Evolutionary conservation across 108 stramenopile genomes (phyloP).

Genomic region (Skeletonema grethae): DNA sequence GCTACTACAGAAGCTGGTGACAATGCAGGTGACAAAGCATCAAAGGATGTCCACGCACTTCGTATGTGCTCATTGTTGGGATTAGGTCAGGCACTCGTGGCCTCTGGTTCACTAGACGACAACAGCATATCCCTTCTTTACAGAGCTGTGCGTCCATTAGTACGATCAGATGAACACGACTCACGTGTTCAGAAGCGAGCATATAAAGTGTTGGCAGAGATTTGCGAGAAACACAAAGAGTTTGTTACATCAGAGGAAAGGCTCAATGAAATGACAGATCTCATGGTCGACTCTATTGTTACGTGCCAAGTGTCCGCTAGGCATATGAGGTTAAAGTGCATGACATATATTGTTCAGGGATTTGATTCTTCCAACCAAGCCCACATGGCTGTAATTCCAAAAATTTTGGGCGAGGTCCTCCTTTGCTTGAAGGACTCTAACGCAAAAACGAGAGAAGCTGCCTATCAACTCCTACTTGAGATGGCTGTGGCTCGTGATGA

Average conservation of each 20-base stretch:
- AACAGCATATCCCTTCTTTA: conserved; percentile 66
- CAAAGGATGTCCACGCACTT: conserved; percentile 17
- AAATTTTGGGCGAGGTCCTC: conserved; percentile 77
- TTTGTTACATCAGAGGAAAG: conserved; percentile 56
- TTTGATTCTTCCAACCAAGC: conserved; percentile 45
- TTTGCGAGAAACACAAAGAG: conserved; percentile 60
- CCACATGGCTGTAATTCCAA: conserved; percentile 60
- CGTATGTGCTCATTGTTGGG: conserved; percentile 75
- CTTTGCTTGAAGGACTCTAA: conserved; percentile 95
- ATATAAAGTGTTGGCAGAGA: conserved; percentile 73
- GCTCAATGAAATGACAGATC: conserved; percentile 62
- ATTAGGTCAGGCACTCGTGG: conserved; percentile 68
- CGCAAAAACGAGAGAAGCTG: conserved; percentile 88
- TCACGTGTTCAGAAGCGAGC: conserved; percentile 73
- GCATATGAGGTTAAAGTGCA: conserved; percentile 77
- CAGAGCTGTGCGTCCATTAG: conserved; percentile 71
- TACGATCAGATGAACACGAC: conserved; percentile 70
- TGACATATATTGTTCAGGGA: conserved; percentile 64
- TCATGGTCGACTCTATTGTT: conserved; percentile 67
- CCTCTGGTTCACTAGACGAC: conserved; percentile 69
- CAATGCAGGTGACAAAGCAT: conserved; percentile 45
- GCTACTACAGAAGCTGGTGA: conserved; percentile 47
- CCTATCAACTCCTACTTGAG: conserved; percentile 76
- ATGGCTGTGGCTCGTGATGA: conserved; percentile 59
- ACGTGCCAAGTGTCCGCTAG: conserved; percentile 81